Conservation (phyloP, 352 stramenopile species). For the Globisporangium nunn region DNA sequence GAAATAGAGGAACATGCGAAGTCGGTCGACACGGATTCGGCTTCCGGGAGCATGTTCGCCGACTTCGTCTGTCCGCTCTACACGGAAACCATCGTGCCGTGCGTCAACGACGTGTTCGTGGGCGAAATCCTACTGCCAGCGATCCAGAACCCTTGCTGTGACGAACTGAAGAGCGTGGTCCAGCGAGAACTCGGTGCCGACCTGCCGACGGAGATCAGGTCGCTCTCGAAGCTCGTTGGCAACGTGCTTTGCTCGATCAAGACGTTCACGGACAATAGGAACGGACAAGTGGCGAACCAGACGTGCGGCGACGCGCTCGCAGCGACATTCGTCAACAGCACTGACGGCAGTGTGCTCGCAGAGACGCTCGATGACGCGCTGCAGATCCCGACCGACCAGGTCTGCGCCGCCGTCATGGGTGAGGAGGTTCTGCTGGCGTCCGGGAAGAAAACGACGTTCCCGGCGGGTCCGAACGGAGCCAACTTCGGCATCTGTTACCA, state of each 20-base stretch:
- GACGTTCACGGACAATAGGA: background rate
- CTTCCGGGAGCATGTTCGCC: background rate
- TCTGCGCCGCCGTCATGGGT: constrained; percentile 6
- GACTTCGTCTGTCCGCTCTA: constrained; percentile 5
- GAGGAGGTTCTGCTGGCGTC: constrained; percentile 1
- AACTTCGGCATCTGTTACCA: constrained; percentile 6
- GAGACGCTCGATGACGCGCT: background rate
- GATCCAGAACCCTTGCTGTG: constrained; percentile 4
- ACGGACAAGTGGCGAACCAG: background rate
- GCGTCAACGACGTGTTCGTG: constrained; percentile 7
- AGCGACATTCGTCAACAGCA: background rate
- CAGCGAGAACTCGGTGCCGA: constrained; percentile 1
- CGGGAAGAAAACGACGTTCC: constrained; percentile 1
- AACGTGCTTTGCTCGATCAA: constrained; percentile 11
- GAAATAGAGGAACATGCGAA: background rate
- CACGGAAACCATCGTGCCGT: constrained; percentile 5
- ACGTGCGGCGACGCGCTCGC: constrained; percentile 5
- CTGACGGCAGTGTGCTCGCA: background rate
- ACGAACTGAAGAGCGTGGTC: constrained; percentile 5
- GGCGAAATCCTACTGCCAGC: background rate
- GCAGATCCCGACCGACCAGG: constrained; percentile 8
- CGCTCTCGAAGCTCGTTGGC: constrained; percentile 6
- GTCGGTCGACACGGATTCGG: background rate
- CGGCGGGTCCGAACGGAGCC: background rate
- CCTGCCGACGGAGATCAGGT: background rate